These are phyloP conservation scores for Aureobasidium sp. DNA, from an alignment of 2,329 filamentous ascomycete genomes.

Conservation along the genomic window DNA sequence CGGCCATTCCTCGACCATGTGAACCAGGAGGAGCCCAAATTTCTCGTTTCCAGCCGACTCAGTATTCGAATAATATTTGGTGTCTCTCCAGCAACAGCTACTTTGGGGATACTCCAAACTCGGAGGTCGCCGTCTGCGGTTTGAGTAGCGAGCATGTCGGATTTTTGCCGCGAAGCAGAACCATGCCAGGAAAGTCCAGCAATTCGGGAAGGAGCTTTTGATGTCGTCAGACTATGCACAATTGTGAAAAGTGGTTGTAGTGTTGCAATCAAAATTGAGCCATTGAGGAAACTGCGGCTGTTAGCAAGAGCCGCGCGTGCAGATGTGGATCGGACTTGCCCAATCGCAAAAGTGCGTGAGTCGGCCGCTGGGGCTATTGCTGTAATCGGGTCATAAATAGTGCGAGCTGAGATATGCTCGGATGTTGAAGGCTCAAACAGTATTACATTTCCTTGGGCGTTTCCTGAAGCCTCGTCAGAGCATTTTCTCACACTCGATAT, in stretches of 20 bases:
- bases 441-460: constrained; percentile 85
- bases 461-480: constrained; percentile 51
- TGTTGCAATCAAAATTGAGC: constrained; percentile 81
- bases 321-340: constrained; percentile 44
- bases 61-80: constrained; percentile 85
- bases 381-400: constrained; percentile 93
- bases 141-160: constrained; percentile 94
- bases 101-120: constrained; percentile 94
- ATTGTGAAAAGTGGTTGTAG: constrained; percentile 91
- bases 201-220: constrained; percentile 76
- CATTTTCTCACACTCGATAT: neutral
- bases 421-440: constrained; percentile 89
- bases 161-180: constrained; percentile 90
- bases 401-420: constrained; percentile 84
- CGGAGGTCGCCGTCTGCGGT: constrained; percentile 84
- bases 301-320: constrained; percentile 3
- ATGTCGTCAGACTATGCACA: constrained; percentile 81
- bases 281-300: constrained; percentile 72
- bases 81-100: constrained; percentile 55
- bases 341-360: constrained; percentile 91
- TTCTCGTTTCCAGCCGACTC: constrained; percentile 66
- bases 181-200: constrained; percentile 89
- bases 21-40: constrained; percentile 84
- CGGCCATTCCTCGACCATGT: constrained; percentile 97
- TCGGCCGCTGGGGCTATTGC: constrained; percentile 81